Evolutionary conservation across 2,329 filamentous ascomycete species (phyloP).

Genomic region (Xylaria sp.): DNA sequence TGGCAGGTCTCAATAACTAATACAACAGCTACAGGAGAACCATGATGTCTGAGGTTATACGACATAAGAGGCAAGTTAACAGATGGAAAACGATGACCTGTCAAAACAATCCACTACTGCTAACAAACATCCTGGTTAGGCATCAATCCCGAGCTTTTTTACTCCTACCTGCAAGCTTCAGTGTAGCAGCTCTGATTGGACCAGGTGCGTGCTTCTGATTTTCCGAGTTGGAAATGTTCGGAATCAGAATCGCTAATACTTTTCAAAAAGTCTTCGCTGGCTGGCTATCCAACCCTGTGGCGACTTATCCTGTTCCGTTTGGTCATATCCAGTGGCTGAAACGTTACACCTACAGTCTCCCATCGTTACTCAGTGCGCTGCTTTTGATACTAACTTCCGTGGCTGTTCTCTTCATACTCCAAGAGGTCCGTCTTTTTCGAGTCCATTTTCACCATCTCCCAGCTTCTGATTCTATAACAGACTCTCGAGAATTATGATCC

Average conservation of each 20-base stretch:
- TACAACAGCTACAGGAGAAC: background rate
- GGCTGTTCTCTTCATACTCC: background rate
- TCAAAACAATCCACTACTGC: background rate
- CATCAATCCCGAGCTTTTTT: conserved; percentile 4
- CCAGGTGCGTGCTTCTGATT: background rate
- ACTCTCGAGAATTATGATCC: conserved; percentile 3
- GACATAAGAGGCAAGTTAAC: background rate
- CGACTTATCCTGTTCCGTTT: background rate
- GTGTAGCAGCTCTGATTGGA: conserved; percentile 2
- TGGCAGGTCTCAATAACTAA: background rate
- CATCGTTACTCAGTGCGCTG: conserved; percentile 5
- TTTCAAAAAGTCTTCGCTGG: conserved; percentile 1
- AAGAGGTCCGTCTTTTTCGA: background rate
- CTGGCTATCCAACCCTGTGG: conserved; percentile 4
- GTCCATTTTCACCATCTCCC: too few species aligned
- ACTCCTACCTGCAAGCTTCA: conserved; percentile 10
- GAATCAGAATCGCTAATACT: background rate
- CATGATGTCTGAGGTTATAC: conserved; percentile 12
- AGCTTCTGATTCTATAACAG: background rate
- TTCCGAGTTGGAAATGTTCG: background rate
- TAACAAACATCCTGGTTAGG: conserved; percentile 2
- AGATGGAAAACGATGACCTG: background rate
- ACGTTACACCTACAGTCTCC: background rate
- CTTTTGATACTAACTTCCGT: background rate
- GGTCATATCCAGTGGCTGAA: conserved; percentile 3